A percentile compares a stretch with the other conserved stretches of the same genome.
Conservation (phyloP, 116 monocot species). For the Posidonia oceanica region DNA sequence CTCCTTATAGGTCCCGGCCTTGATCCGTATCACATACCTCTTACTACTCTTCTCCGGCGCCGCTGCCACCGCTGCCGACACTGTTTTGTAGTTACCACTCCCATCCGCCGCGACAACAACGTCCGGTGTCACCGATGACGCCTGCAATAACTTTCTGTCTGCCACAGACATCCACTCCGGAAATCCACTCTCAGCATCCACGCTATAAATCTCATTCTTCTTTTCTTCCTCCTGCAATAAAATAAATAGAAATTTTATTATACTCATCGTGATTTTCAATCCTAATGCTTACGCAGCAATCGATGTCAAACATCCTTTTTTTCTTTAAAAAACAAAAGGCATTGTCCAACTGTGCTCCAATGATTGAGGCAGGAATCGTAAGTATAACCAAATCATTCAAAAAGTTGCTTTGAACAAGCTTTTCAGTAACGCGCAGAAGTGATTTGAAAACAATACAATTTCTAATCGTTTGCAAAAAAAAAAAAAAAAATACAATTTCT, state of each 20-base stretch:
- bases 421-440: too few species aligned
- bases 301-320: too few species aligned
- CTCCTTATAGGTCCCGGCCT: constrained; percentile 44
- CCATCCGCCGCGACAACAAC: constrained; percentile 27
- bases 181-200: constrained; percentile 5
- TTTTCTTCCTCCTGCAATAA: background rate
- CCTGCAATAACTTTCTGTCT: constrained; percentile 22
- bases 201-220: background rate
- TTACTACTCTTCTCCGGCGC: constrained; percentile 13
- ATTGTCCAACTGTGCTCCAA: too few species aligned
- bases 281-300: background rate
- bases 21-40: constrained; percentile 36
- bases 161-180: constrained; percentile 36
- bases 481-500: too few species aligned
- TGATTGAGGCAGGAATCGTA: too few species aligned
- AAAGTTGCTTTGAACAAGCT: too few species aligned
- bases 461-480: too few species aligned
- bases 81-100: constrained; percentile 26
- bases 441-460: too few species aligned
- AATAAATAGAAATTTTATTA: background rate
- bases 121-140: constrained; percentile 1
- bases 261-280: too few species aligned
- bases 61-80: constrained; percentile 24
- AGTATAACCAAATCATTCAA: too few species aligned
- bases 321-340: too few species aligned